Evolutionary conservation across 2,329 filamentous ascomycete species (phyloP), one percentile per base, ranked within the genome.

Genomic region (Pseudogymnoascus sp.): DNA sequence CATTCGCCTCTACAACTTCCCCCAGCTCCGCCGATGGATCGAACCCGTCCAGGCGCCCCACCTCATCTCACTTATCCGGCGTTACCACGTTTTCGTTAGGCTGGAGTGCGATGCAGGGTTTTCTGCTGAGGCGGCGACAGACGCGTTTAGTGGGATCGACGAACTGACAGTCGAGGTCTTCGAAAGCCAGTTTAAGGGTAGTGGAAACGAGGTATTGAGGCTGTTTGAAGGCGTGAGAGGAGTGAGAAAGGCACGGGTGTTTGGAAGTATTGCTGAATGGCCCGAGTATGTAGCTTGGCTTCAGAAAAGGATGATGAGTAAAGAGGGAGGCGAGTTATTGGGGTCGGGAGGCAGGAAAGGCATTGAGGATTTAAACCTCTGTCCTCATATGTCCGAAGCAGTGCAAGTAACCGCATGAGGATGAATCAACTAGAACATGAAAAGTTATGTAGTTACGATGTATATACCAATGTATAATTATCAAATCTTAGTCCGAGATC

Each of bases 51-150:
- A 70, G 6, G 69, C 71, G 21, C 65, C 72, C 0, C 59, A 63
- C 1, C 69, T 75, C 0, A 70, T 75, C 1, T 60, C 66, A 3
- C 66, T 76, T 21, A 80, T 82, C 61, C 68, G 68, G 5, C 70
- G 75, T 46, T 83, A 76, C 74, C 76, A 78, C 59, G 68, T 84
- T 14, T 70, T 73, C 9, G 71, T 83, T 1, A 73, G 81, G 0
- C 71, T 83, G 14, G 81, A 83, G 63, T 79, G 75, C 3, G 80
- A 83, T 69, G 73, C 79, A 0, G 74, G 75, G 12, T 83, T 80
- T 69, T 73, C 72, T 3, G 66, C 66, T 2, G 64, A 67, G 25
- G 72, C 79, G 53, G 78, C 77, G 0, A 70, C 69, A 5, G 68
- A 72, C n/a, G 75, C 76, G 0, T 83, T 83, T 66, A 75, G 72